These are phyloP conservation scores for Xylariaceae sp. DNA, from an alignment of 2,329 filamentous ascomycete genomes.

Conservation along the genomic window DNA sequence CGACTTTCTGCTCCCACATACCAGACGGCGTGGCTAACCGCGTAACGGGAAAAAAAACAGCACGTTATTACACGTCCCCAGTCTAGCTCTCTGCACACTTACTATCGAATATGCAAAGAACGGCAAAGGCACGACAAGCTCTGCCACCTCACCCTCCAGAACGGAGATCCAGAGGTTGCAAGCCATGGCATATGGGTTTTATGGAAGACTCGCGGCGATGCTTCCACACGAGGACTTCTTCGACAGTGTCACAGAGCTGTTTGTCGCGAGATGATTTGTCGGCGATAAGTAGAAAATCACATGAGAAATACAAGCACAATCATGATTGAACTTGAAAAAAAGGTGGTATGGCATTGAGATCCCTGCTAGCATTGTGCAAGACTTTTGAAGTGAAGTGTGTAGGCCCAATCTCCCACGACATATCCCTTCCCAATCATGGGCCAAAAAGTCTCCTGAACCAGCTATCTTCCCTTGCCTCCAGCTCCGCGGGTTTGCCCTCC, in stretches of 20 bases:
- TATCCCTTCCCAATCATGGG: not conserved
- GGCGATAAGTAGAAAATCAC: not conserved
- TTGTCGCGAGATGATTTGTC: not conserved
- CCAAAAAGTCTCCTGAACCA: slow-evolving; percentile 22
- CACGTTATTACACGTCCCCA: not conserved
- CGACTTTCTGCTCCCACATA: not conserved
- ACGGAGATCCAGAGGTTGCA: not conserved
- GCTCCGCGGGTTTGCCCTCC: slow-evolving; percentile 24
- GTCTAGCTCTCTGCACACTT: not conserved
- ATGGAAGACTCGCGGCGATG: not conserved
- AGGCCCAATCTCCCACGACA: not conserved
- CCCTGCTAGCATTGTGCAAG: not conserved
- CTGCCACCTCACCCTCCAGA: not conserved
- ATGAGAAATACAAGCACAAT: not conserved
- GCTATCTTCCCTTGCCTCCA: slow-evolving; percentile 15
- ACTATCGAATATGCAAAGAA: not conserved
- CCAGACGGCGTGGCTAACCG: not conserved
- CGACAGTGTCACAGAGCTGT: not conserved
- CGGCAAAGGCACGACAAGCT: not conserved
- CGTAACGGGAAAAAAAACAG: not conserved
- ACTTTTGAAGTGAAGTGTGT: not conserved
- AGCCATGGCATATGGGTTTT: not conserved
- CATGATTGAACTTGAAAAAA: not conserved
- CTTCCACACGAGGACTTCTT: not conserved
- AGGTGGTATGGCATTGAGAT: not conserved